phyloP scores from a whole-genome alignment of 2,329 filamentous ascomycete species.

The Diaporthe sp. region DNA sequence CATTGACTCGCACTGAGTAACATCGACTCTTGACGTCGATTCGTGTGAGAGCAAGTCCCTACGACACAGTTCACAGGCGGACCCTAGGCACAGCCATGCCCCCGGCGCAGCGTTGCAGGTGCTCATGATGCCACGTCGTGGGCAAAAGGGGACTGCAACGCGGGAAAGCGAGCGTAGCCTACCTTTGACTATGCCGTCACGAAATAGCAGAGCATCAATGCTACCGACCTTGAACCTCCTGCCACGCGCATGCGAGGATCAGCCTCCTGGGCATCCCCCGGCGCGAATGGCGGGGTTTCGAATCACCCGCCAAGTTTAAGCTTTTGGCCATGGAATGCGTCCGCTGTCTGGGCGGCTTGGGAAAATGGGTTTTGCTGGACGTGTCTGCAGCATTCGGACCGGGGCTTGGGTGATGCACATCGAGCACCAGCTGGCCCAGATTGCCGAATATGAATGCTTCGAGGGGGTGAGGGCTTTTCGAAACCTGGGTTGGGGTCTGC shows the following conservation, averaged over 20 bases:
- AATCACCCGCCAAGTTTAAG: constrained; percentile 25
- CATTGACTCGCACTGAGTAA: constrained; percentile 24
- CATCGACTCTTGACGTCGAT: neutral
- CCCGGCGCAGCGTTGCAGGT: neutral
- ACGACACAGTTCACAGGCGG: neutral
- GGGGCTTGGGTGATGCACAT: neutral
- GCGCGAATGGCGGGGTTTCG: constrained; percentile 20
- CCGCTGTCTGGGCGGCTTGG: neutral
- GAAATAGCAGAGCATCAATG: constrained; percentile 17
- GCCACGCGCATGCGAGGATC: constrained; percentile 15
- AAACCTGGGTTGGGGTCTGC: constrained; percentile 11
- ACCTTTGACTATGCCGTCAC: neutral
- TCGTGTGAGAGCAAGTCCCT: neutral
- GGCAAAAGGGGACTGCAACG: neutral
- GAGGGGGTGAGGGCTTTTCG: neutral
- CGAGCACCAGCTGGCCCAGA: neutral
- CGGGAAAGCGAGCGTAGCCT: neutral
- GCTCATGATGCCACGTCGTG: constrained; percentile 8
- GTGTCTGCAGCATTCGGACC: constrained; percentile 1
- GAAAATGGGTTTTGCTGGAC: neutral
- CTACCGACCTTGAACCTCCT: constrained; percentile 20
- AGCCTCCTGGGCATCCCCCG: constrained; percentile 10
- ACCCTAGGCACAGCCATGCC: neutral
- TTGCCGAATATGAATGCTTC: neutral
- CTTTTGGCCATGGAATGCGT: constrained; percentile 23